phyloP scores from a whole-genome alignment of 306 rosid species.

The Quercus berberidifolia region DNA sequence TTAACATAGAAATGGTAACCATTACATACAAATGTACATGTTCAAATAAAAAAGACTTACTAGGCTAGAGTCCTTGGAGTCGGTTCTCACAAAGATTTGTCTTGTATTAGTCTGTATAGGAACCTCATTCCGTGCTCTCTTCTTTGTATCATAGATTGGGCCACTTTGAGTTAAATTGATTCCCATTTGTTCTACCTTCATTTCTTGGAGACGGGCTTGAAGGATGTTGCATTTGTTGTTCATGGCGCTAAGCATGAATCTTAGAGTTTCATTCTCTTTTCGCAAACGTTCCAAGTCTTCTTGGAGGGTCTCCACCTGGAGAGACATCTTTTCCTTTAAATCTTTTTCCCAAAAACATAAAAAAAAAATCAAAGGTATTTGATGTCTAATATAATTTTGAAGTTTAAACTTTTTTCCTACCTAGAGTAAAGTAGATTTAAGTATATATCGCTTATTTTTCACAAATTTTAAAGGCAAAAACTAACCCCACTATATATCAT shows the following conservation, averaged over 20 bases:
- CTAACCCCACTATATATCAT: too few relatives aligned
- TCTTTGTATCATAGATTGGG: slow-evolving; percentile 18
- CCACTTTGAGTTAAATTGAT: slow-evolving; percentile 14
- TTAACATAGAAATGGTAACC: background rate
- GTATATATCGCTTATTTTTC: background rate
- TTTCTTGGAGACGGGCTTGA: slow-evolving; percentile 32
- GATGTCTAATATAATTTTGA: too few relatives aligned
- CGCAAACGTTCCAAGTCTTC: slow-evolving; percentile 35
- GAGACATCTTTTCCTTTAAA: background rate
- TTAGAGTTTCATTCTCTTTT: slow-evolving; percentile 48
- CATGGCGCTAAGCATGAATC: slow-evolving; percentile 51
- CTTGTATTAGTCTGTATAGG: slow-evolving; percentile 33
- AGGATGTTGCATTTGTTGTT: slow-evolving; percentile 41
- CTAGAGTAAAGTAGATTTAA: background rate
- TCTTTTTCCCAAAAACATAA: too few relatives aligned
- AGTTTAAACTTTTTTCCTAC: too few relatives aligned
- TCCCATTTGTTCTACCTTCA: slow-evolving; percentile 2
- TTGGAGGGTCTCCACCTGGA: slow-evolving; percentile 32
- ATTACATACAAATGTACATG: background rate
- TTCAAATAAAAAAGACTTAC: slow-evolving; percentile 26
- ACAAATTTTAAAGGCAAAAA: background rate
- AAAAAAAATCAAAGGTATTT: too few relatives aligned
- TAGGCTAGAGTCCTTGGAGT: slow-evolving; percentile 45
- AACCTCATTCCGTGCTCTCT: slow-evolving; percentile 41
- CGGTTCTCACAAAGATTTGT: slow-evolving; percentile 46